Evolutionary conservation across 192 early-diverging fungal species (phyloP), one percentile per base, ranked within the genome.

Genomic region (Cetraspora pellucida): DNA sequence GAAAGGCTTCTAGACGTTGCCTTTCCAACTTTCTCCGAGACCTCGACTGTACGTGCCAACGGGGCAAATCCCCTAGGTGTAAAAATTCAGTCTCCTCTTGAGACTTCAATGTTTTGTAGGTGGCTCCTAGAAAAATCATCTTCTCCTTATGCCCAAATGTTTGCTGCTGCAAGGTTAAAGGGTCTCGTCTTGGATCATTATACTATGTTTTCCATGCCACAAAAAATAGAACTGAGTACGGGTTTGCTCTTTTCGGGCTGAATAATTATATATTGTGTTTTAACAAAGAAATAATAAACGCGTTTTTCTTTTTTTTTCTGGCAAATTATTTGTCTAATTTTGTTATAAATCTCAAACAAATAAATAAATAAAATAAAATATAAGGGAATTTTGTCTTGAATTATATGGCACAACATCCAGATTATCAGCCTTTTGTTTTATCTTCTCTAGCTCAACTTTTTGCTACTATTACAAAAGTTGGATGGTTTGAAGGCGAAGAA

Each of bases 1-100:
- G 93, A 95, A 79, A 83, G 86, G 57, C 80, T 89, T 54, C 83
- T 95, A 57, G 90, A 93, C 61, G 85, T 90, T 78, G 89, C 87
- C 54, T 95, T 95, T 70, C 94, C 94, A 50, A 94, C 94, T 27
- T 95, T 95, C 79, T 89, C 92, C 9, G 91, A 93, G 57, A 63
- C 79, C 61, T 71, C 71, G 13, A 77, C 80, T 45, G 73, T 85
- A 10, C 76, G 81, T 65, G 78, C 82, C n/a, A 82, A 87, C 45
- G 77, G 79, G 10, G 79, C 84, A 27, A 72, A 57, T 27, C 46
- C 75, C n/a, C 13, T 58, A 16, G 72, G 72, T 52, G 64, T 27
- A 21, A 31, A 47, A 31, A 49, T 75, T 52, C 69, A 67, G n/a
- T 67, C 80, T 8, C 73, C 59, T 31, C 55, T 57, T 37, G 89